Base-by-base conservation (phyloP, 2,329 filamentous ascomycete genomes). In the Nannizzia gypsea region DNA sequence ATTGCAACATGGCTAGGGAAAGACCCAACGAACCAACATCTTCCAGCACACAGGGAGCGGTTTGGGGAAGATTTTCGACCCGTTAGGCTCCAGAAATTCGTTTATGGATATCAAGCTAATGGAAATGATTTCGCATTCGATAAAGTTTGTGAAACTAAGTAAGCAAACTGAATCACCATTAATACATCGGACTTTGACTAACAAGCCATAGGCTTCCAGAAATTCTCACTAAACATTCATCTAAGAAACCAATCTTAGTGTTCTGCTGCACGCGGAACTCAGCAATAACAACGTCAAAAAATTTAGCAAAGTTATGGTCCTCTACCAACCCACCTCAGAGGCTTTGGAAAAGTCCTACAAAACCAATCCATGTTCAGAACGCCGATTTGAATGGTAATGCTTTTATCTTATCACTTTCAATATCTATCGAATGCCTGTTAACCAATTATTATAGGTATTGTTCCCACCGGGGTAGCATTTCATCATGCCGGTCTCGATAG, bases 41-140 rank as follows among this genome's bases (percentile, higher is more conserved):
- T 83, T 1, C 85, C 88, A 13, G 89, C 90, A 1, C 76, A 77
- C 24, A 77, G 80, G 52, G 85, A 90, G 68, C 79, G 79, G 2
- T 93, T 93, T 68, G 86, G 86, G 0, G 89, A 93, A 70, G 86
- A 89, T 6, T 89, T 90, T 65, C 81, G 90, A 17, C 89, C 89
- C 0, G 89, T 95, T 1, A 85, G 83, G 64, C 73, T 95, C 34
- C 81, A 86, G 66, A 92, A 88, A 69, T 80, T 87, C 69, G 88
- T 95, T 0, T 85, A 88, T 68, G 89, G 89, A 0, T 89, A 86
- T 69, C 78, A 83, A 3, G 77, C 71, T 13, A 78, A 72, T 20
- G 72, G 75, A 15, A 93, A 92, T 69, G 87, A 92, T 62, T 93
- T 88, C 70, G 81, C 79, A 0, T 91, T 95, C 64, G 89, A 93